Conservation (phyloP, 129 eudicot species). For the Centella asiatica region DNA sequence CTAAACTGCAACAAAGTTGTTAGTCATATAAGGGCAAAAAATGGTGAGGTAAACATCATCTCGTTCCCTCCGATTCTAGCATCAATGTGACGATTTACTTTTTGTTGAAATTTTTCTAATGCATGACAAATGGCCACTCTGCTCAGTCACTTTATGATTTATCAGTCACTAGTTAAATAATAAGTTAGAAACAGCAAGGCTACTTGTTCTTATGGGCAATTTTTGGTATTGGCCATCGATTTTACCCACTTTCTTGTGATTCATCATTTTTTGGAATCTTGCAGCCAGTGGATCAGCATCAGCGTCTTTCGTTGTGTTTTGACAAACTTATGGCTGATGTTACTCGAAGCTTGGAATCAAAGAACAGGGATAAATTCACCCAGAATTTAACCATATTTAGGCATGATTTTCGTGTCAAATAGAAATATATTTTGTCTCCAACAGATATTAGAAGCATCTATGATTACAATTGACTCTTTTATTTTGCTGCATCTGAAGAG, state of each 20-base stretch:
- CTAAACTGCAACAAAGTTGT: no score
- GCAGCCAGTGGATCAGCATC: conserved; percentile 95
- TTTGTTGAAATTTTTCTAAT: no score
- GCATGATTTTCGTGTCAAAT: conserved; percentile 81
- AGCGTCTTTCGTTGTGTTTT: conserved; percentile 76
- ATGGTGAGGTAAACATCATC: no score
- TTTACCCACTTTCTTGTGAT: not conserved
- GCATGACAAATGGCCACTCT: no score
- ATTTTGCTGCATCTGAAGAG: not conserved
- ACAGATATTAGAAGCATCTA: not conserved
- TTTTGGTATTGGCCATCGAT: not conserved
- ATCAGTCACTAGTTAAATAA: no score
- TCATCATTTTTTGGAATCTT: conserved; percentile 13
- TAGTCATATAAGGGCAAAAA: no score
- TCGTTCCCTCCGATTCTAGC: no score
- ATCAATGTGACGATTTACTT: no score
- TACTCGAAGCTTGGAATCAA: conserved; percentile 78
- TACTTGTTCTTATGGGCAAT: no score
- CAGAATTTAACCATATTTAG: conserved; percentile 75
- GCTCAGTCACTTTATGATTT: no score
- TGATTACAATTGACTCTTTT: not conserved
- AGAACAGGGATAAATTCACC: conserved; percentile 90
- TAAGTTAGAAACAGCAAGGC: no score
- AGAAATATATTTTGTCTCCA: conserved; percentile 1
- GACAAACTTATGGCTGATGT: conserved; percentile 88